phyloP scores from a whole-genome alignment of 345 rosid genomes.

The Boechera stricta region DNA sequence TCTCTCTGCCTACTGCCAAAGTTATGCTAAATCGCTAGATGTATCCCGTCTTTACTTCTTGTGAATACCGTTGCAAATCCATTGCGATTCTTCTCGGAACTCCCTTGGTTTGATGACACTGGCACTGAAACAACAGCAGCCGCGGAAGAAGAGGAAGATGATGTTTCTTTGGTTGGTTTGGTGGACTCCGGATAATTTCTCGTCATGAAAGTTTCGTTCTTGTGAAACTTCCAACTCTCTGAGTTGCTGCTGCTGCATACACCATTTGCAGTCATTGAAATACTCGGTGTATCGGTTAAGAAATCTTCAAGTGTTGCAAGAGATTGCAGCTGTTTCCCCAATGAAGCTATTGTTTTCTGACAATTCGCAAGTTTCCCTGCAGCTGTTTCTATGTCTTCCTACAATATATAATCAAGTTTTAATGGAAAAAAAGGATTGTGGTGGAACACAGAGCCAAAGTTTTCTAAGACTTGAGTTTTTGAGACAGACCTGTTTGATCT shows the following conservation, averaged over 20 bases:
- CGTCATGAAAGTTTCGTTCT: conserved; percentile 53
- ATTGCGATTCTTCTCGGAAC: conserved; percentile 77
- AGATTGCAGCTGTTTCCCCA: conserved; percentile 84
- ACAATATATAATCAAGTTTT: conserved; percentile 33
- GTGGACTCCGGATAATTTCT: conserved; percentile 40
- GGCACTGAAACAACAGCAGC: background rate
- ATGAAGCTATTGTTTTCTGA: conserved; percentile 90
- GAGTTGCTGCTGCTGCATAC: conserved; percentile 41
- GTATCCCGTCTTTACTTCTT: conserved; percentile 86
- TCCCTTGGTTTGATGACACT: conserved; percentile 51
- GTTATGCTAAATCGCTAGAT: conserved; percentile 66
- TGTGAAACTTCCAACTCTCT: conserved; percentile 67
- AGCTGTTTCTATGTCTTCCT: conserved; percentile 86
- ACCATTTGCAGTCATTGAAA: conserved; percentile 45
- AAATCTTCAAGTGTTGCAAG: conserved; percentile 96
- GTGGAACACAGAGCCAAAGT: background rate
- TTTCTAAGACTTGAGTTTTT: background rate
- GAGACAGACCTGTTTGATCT: conserved; percentile 74
- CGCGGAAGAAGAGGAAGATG: conserved; percentile 41
- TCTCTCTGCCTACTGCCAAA: conserved; percentile 33
- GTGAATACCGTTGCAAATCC: conserved; percentile 92
- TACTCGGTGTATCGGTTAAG: conserved; percentile 71
- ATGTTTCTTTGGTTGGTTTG: conserved; percentile 40
- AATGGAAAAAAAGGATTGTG: background rate
- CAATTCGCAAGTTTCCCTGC: conserved; percentile 88